Conservation (phyloP, 148 eudicot species). For the Silene conica region DNA sequence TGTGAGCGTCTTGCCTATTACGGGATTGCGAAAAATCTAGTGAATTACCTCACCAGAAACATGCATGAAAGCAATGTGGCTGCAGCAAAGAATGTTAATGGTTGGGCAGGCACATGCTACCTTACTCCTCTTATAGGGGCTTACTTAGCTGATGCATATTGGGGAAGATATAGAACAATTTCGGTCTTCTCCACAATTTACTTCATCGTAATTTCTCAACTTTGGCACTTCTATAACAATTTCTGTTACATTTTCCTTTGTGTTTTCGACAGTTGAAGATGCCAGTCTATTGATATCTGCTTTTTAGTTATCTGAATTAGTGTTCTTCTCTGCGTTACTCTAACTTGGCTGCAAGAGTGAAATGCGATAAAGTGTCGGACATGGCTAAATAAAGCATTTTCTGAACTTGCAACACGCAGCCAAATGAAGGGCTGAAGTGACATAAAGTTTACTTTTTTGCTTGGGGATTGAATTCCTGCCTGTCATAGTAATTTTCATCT, state of each 20-base stretch:
- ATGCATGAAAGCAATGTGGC: conserved; percentile 71
- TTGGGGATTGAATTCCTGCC: too few relatives aligned
- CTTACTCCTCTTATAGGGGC: conserved; percentile 82
- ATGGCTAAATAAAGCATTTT: too few relatives aligned
- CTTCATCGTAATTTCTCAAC: conserved; percentile 48
- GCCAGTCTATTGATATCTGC: background rate
- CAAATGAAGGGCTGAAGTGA: too few relatives aligned
- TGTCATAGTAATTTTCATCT: too few relatives aligned
- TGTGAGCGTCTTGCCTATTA: conserved; percentile 83
- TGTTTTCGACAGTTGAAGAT: background rate
- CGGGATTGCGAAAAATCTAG: conserved; percentile 74
- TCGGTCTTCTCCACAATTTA: conserved; percentile 71
- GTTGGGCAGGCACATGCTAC: conserved; percentile 85
- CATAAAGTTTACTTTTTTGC: too few relatives aligned
- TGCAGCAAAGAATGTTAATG: conserved; percentile 80
- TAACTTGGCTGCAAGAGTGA: too few relatives aligned
- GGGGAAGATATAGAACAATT: conserved; percentile 94
- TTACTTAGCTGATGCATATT: conserved; percentile 71
- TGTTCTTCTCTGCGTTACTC: too few relatives aligned
- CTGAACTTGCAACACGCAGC: too few relatives aligned
- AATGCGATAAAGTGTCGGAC: too few relatives aligned
- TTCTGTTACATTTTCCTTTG: background rate
- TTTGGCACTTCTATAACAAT: background rate
- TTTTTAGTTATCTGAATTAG: too few relatives aligned
- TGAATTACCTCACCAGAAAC: conserved; percentile 65